Evolutionary conservation across 164 flowering plant genomes (phyloP), one percentile per base, ranked within the genome.

Genomic region (Sedum album): DNA sequence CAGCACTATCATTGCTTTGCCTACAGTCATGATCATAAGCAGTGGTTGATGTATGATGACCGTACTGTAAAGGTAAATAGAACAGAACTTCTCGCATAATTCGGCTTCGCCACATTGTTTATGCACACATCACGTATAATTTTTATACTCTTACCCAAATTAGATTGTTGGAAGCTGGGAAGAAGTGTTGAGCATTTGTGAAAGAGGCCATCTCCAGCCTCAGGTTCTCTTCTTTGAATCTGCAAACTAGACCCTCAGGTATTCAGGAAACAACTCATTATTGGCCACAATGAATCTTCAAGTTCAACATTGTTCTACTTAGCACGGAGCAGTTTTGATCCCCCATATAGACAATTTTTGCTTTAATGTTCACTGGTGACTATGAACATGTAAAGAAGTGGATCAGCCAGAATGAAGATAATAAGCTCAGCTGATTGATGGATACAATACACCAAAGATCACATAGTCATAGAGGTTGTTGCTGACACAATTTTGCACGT

Each of bases 1-100:
- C 97, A 92, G 76, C 99, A 95, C 74, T 95, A 95, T 73, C 94
- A 92, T 76, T 92, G 99, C 80, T 95, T 95, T 82, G 97, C 99
- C 60, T 92, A 88, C 72, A 84, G 91, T 79, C 88, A 81, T 71
- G 93, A 85, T 48, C 82, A 73, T 72, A 83, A 76, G 46, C 74
- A 70, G 17, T 95, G 97, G 99, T 76, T 89, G 63, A 90, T 92
- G 99, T 95, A 92, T 70, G 97, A 95, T 79, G 99, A 95, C 79
- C 82, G 76, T 73, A 90, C 87, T 46, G 97, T 95, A 53, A 92
- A 92, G 96, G 99, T 92, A 84, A 66, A 7, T 69, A 55, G 5
- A 48, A 14, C 0, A 4, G 15, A 44, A 14, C 18, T 15, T 35
- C 42, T 31, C n/a, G 4, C 30, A 38, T 15, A 65, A 11, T n/a